phyloP scores from a whole-genome alignment of 2,329 filamentous ascomycete genomes.

The Trichoderma guizhouense region DNA sequence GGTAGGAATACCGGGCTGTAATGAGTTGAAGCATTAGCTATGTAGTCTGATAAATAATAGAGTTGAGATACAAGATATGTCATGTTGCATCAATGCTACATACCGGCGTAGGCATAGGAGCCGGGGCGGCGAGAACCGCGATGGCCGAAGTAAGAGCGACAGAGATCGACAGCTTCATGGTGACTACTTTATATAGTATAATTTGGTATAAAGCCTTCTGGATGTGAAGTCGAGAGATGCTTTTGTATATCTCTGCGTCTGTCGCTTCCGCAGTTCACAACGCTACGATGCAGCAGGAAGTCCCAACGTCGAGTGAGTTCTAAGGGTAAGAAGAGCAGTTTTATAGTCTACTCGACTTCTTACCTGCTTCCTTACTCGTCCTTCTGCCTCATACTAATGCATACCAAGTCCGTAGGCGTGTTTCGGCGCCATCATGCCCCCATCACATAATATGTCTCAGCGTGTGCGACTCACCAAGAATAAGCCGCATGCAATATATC shows the following conservation, averaged over 20 bases:
- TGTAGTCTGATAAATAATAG: neutral
- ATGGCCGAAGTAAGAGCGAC: conserved; percentile 26
- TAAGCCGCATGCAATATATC: conserved; percentile 6
- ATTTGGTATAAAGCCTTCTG: neutral
- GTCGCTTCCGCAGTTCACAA: neutral
- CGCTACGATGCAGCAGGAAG: neutral
- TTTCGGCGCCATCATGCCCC: neutral
- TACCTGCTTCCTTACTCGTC: neutral
- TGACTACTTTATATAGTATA: neutral
- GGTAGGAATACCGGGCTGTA: conserved; percentile 60
- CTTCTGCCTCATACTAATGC: neutral
- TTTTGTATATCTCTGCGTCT: neutral
- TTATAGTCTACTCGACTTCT: neutral
- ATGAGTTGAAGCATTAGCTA: neutral
- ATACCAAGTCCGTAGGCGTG: neutral
- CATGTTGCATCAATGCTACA: neutral
- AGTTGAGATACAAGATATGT: neutral
- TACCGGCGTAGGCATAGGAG: conserved; percentile 29
- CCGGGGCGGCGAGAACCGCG: conserved; percentile 30
- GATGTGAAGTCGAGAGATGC: neutral
- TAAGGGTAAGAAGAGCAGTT: neutral
- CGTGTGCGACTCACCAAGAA: conserved; percentile 1
- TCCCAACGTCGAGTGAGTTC: too few species aligned
- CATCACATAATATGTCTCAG: conserved; percentile 12
- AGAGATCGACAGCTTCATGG: conserved; percentile 33